Conservation (phyloP, 495 filamentous ascomycete species). For the Parachaetomium inaequale region DNA sequence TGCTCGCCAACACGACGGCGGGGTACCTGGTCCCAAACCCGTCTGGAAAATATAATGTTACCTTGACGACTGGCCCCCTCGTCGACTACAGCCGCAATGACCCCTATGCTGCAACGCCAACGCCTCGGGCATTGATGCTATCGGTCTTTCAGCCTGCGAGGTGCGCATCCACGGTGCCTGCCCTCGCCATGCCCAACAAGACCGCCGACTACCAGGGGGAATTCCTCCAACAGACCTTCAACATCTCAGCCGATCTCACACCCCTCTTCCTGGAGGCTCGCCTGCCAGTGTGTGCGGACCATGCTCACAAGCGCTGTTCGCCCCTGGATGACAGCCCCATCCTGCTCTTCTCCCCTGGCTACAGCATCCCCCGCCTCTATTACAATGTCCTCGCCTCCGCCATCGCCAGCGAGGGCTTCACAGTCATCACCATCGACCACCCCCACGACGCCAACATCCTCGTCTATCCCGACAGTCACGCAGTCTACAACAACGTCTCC, state of each 20-base stretch:
- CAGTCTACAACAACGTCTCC: neutral
- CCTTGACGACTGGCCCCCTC: constrained; percentile 10
- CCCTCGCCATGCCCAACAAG: neutral
- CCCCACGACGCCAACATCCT: constrained; percentile 12
- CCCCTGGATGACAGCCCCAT: constrained; percentile 5
- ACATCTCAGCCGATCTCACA: neutral
- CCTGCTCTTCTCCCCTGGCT: constrained; percentile 11
- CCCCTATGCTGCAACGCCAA: constrained; percentile 10
- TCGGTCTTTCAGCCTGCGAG: constrained; percentile 10
- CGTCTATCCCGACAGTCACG: constrained; percentile 11
- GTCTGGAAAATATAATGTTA: constrained; percentile 14
- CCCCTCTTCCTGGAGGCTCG: neutral
- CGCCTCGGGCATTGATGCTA: constrained; percentile 13
- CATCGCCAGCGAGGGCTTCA: constrained; percentile 16
- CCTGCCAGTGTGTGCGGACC: neutral
- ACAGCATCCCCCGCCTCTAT: constrained; percentile 13
- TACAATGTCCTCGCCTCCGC: constrained; percentile 14
- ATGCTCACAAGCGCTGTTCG: neutral
- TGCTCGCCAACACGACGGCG: neutral
- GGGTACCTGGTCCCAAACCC: constrained; percentile 7
- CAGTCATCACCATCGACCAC: constrained; percentile 16
- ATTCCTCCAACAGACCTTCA: neutral
- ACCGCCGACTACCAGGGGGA: neutral
- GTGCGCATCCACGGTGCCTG: constrained; percentile 4
- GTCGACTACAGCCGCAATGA: constrained; percentile 16